Base-by-base conservation (phyloP, 805 yeast genomes). In the Nakazawaea laoshanensis region DNA sequence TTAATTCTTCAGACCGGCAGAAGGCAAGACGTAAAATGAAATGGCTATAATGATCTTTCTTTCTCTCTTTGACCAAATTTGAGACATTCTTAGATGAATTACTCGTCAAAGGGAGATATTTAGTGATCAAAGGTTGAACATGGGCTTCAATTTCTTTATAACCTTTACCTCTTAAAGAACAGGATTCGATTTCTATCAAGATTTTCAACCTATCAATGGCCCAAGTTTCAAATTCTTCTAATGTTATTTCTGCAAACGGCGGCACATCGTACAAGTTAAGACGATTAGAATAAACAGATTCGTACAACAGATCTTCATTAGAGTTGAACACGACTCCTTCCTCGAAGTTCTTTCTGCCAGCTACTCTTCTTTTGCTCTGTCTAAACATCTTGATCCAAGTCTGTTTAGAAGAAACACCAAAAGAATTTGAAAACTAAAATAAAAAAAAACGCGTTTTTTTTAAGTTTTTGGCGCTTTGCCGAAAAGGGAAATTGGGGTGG, bases 171-270 rank as follows among this genome's bases (percentile, higher is more conserved):
- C 94, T 66, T 16, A 79, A 74, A 27, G 68, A 48, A 42, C 82
- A 73, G 1, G 85, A 70, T 48, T 89, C 96, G 32, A 92, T 78
- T 50, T 86, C 95, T 35, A 87, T 70, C 38, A 92, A 63, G 7
- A 92, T 73, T 49, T 80, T 77, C 41, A 89, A 64, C 39, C 99
- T 62, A 49, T 89, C 97, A 35, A 92, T 79, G 4, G 97, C 97
- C 96, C 96, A 92, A 4, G 68, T 66, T 57, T 92, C 98, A 55
- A 92, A 92, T 47, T 92, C 84, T 42, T 88, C 96, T 12, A 92
- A 56, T 0, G 96, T 85, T 46, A 92, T 77, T 55, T 92, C 97
- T 10, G 78, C 76, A 20, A 67, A 57, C 1, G 97, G 97, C 8
- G 95, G 92, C 5, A 61, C 42, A 17, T 63, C 70, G 56, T 92